These are phyloP conservation scores for Sporothrix brunneoviolacea DNA, from an alignment of 2,329 filamentous ascomycete genomes.

Conservation along the genomic window DNA sequence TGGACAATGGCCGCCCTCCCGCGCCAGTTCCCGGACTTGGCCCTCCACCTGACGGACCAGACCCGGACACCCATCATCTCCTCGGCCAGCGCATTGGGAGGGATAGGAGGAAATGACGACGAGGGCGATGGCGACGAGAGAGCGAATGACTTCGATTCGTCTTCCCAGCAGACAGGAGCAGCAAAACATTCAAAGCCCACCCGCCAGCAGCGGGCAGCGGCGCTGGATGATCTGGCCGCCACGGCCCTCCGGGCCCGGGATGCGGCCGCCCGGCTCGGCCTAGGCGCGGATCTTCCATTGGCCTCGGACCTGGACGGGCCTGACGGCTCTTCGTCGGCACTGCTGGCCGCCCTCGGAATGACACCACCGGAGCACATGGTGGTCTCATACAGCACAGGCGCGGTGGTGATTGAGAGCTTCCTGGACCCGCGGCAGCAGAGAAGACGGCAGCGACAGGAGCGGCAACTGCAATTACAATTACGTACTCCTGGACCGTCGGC, in stretches of 20 bases:
- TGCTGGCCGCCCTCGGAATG: slow-evolving; percentile 41
- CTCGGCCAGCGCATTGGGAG: slow-evolving; percentile 25
- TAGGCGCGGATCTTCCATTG: slow-evolving; percentile 27
- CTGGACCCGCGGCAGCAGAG: slow-evolving; percentile 30
- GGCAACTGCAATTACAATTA: not conserved
- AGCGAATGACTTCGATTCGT: not conserved
- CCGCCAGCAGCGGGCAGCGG: slow-evolving; percentile 29
- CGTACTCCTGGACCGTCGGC: not conserved
- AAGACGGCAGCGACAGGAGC: not conserved
- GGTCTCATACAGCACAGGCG: slow-evolving; percentile 45
- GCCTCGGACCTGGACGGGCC: slow-evolving; percentile 1
- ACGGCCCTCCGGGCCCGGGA: slow-evolving; percentile 48
- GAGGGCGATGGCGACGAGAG: not conserved
- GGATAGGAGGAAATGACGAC: not conserved
- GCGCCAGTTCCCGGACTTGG: slow-evolving; percentile 43
- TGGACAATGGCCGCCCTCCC: slow-evolving; percentile 36
- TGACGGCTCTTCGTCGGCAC: slow-evolving; percentile 39
- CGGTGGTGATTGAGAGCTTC: slow-evolving; percentile 33
- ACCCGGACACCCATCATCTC: slow-evolving; percentile 52
- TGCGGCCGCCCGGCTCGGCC: slow-evolving; percentile 44
- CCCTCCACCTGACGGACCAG: slow-evolving; percentile 52
- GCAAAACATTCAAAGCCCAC: not conserved
- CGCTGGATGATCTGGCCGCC: slow-evolving; percentile 47
- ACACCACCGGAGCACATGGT: slow-evolving; percentile 46
- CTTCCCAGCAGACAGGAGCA: not conserved